Evolutionary conservation across 139 green algal genomes (phyloP), one percentile per base, ranked within the genome.

Genomic region (Auxenochlorella protothecoides): DNA sequence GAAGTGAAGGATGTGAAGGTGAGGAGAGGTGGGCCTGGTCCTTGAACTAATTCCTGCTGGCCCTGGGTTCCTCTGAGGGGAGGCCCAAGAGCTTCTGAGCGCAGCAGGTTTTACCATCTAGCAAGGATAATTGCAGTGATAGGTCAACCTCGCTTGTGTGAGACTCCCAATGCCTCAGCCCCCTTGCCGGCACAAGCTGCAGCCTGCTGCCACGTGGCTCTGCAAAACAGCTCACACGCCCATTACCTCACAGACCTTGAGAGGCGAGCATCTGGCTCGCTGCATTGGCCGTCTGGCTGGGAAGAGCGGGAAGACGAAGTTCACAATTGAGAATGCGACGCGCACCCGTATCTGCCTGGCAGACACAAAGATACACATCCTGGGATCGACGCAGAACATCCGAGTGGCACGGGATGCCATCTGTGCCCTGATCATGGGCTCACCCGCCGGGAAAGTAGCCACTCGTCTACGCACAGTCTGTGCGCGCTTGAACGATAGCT

Each of bases 291-390:
- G 94, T 0, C 69, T 98, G 44, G 89, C 94, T 4, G 95, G 95
- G 55, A 98, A 98, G 83, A 88, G 81, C 66, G 95, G 95, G 71
- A 98, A 97, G 87, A 99, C 95, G 54, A 97, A 97, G 78, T 99
- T 97, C 84, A 97, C 95, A 5, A 96, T 99, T 55, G 95, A 99
- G 84, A 99, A 99, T 74, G 85, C 93, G 4, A 98, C 95, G 14
- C 86, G 87, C 53, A 98, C 95, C 16, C 85, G 95, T 52, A 93
- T 99, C 65, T 95, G 99, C 66, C 78, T 99, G 68, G 95, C 95
- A 3, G 95, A 99, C 83, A 96, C 88, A 13, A 84, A 88, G 66
- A 97, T 99, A 65, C 91, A 97, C 81, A 97, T 99, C 72, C 76
- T 99, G 68, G 95, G 95, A 15, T 90, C 27, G 6, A 61, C 61